Base-by-base conservation (phyloP, 345 rosid genomes). In the Brassica napus region DNA sequence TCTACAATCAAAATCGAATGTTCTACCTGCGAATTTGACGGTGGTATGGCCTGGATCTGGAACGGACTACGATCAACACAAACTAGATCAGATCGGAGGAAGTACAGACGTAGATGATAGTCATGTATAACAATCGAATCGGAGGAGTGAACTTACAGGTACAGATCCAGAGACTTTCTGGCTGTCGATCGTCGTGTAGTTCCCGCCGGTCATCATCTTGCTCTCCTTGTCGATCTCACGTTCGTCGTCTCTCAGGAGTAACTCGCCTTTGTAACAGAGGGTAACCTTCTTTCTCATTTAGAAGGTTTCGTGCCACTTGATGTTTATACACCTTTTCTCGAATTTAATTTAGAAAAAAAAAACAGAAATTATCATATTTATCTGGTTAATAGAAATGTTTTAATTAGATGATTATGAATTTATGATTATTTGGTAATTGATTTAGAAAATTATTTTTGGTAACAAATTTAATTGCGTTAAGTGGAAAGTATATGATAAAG, bases 151-250 rank as follows among this genome's bases (percentile, higher is more conserved):
- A 80, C 94, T 85, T 86, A 93, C 99, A 61, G 96, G 94, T 6
- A 95, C 99, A 72, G 98, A 90, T 91, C 97, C 98, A 6, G 97
- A 91, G 26, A 91, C 97, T 83, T 89, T 87, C 82, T 91, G 97
- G 72, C 88, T 89, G 55, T 93, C 99, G 71, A 95, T 83, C 76
- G 86, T 88, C 12, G 99, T 88, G 86, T 95, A 95, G 26, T 88
- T 91, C 31, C 98, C 98, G 69, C 93, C 87, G 93, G 93, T 89
- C 99, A 93, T 95, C 93, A 89, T 93, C 72, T 44, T 85, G 35
- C 0, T 32, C 68, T 30, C 57, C 15, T 44, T 15, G 23, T 76
- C 39, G 75, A 57, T 82, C 68, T 66, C 59, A 15, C 59, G 23
- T 15, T 54, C 54, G 15, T 54, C 16, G 15, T 55, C 54, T 65